phyloP scores from a whole-genome alignment of 805 yeast genomes.

The Hanseniaspora jakobsenii region DNA sequence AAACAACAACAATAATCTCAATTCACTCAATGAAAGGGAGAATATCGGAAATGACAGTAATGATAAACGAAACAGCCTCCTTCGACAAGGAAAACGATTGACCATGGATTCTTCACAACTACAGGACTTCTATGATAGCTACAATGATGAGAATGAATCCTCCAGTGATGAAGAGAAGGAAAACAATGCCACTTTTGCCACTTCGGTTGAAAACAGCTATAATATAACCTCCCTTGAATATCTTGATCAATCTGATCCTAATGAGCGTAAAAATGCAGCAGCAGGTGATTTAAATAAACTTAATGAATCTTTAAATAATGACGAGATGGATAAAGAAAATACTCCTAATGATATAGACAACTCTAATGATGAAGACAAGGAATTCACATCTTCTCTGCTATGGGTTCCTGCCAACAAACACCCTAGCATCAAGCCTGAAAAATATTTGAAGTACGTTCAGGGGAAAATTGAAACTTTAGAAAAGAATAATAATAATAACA shows the following conservation, averaged over 20 bases:
- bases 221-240: constrained; percentile 13
- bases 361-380: constrained; percentile 21
- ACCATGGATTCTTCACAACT: constrained; percentile 8
- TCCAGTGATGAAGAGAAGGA: constrained; percentile 5
- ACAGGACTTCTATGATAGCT: constrained; percentile 10
- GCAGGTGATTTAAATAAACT: constrained; percentile 16
- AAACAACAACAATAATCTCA: constrained; percentile 15
- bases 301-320: constrained; percentile 13
- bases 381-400: constrained; percentile 39
- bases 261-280: background rate
- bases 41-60: too few relatives aligned
- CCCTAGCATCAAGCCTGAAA: constrained; percentile 90
- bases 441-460: constrained; percentile 57
- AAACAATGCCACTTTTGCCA: background rate
- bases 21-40: background rate
- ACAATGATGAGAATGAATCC: constrained; percentile 13
- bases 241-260: background rate
- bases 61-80: too few relatives aligned
- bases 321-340: background rate
- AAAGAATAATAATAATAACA: constrained; percentile 18
- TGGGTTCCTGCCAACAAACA: constrained; percentile 97
- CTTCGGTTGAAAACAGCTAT: constrained; percentile 13
- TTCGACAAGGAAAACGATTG: constrained; percentile 12
- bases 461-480: constrained; percentile 27
- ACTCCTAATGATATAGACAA: constrained; percentile 14